phyloP scores from a whole-genome alignment of 2,329 filamentous ascomycete species.

The Parafenestella ontariensis region DNA sequence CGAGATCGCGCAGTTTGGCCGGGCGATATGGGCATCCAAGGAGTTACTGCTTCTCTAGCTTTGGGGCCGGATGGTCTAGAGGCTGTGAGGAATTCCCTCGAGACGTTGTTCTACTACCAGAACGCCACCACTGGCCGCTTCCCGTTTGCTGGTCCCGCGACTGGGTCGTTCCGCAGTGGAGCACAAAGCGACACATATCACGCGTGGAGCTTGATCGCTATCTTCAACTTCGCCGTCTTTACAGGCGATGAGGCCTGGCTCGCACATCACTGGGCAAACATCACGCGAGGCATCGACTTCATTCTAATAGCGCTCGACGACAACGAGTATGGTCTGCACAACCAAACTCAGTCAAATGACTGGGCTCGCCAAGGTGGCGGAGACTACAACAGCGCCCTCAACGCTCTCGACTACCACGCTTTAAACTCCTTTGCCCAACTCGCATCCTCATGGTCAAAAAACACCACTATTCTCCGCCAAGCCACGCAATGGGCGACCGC shows the following conservation, averaged over 20 bases:
- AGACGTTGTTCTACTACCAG: constrained; percentile 29
- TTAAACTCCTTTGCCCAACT: constrained; percentile 28
- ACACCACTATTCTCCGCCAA: constrained; percentile 2
- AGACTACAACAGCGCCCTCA: constrained; percentile 42
- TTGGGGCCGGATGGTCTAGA: constrained; percentile 18
- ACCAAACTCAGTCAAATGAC: constrained; percentile 32
- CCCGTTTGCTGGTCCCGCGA: constrained; percentile 25
- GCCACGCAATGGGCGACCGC: constrained; percentile 10
- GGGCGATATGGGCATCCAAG: constrained; percentile 26
- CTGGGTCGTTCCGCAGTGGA: constrained; percentile 6
- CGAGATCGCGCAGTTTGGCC: constrained; percentile 49
- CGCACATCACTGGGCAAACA: constrained; percentile 18
- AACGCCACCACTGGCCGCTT: constrained; percentile 25
- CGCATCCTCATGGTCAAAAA: constrained; percentile 10
- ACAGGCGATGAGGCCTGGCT: constrained; percentile 19
- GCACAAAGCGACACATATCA: constrained; percentile 31
- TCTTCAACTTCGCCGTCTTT: constrained; percentile 28
- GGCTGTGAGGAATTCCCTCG: constrained; percentile 19
- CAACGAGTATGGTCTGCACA: constrained; percentile 17
- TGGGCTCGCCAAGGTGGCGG: constrained; percentile 42
- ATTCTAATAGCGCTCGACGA: constrained; percentile 12
- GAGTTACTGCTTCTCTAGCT: constrained; percentile 15
- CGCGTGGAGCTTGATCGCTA: constrained; percentile 27
- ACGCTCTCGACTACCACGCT: constrained; percentile 42
- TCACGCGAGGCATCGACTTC: constrained; percentile 21